Evolutionary conservation across 2,329 filamentous ascomycete genomes (phyloP).

Genomic region (Plectosphaerella cucumerina): DNA sequence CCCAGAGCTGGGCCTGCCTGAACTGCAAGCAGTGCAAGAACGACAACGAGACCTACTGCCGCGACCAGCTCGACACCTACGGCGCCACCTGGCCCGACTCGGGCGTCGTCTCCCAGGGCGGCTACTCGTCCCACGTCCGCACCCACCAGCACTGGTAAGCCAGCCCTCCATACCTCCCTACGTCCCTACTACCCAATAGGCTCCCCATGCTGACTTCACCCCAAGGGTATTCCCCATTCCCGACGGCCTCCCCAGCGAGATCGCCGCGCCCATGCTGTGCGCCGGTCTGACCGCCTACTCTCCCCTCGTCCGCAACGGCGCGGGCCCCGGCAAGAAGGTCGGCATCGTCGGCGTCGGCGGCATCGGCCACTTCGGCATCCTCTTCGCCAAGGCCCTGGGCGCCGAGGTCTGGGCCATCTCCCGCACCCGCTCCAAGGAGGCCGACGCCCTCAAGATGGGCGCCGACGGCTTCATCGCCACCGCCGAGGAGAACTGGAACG

Average conservation of each 20-base stretch:
- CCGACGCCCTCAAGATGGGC: conserved; percentile 54
- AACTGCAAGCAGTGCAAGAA: conserved; percentile 34
- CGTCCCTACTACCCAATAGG: neutral
- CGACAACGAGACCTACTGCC: conserved; percentile 36
- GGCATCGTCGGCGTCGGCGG: conserved; percentile 71
- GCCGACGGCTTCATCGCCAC: conserved; percentile 59
- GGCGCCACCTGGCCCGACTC: conserved; percentile 42
- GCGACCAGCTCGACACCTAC: conserved; percentile 40
- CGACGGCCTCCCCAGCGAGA: conserved; percentile 56
- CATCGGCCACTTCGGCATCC: conserved; percentile 66
- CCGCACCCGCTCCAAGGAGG: conserved; percentile 56
- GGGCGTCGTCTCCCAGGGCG: conserved; percentile 57
- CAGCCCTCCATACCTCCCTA: neutral
- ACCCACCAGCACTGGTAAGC: conserved; percentile 69
- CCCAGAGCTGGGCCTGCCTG: conserved; percentile 48
- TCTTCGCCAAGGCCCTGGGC: conserved; percentile 65
- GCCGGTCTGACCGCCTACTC: conserved; percentile 78
- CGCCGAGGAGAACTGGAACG: conserved; percentile 52
- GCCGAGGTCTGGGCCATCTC: conserved; percentile 61
- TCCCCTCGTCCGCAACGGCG: conserved; percentile 71
- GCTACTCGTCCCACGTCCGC: conserved; percentile 49
- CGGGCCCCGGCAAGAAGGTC: conserved; percentile 74
- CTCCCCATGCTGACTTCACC: neutral
- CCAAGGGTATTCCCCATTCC: conserved; percentile 62
- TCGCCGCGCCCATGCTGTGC: conserved; percentile 79